Evolutionary conservation across 164 flowering plant genomes (phyloP).

Genomic region (Tinospora cordifolia): DNA sequence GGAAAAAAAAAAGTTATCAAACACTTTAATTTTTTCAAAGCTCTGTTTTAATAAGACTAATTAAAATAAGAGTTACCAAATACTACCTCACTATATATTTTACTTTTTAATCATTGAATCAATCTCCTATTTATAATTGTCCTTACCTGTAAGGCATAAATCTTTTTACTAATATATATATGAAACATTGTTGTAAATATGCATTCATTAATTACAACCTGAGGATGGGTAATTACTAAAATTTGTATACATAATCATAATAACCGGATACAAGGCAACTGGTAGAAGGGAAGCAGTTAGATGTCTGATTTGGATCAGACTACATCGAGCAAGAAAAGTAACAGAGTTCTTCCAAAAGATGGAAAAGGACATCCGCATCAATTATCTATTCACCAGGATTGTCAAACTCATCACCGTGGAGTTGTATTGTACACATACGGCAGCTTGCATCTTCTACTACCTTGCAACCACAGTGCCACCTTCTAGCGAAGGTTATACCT

Average conservation of each 20-base stretch:
- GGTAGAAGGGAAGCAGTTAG: conserved; percentile 56
- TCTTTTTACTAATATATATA: neutral
- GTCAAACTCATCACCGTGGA: conserved; percentile 67
- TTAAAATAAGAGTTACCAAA: no score
- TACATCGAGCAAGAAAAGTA: conserved; percentile 46
- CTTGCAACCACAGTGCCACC: conserved; percentile 66
- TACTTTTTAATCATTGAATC: no score
- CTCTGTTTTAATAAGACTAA: no score
- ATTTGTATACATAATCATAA: no score
- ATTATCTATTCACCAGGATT: conserved; percentile 61
- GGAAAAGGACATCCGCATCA: conserved; percentile 69
- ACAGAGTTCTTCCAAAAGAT: conserved; percentile 42
- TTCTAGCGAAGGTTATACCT: conserved; percentile 63
- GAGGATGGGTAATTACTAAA: no score
- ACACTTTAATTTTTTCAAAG: no score
- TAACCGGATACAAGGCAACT: conserved; percentile 24
- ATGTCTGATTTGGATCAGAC: conserved; percentile 58
- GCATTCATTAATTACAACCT: no score
- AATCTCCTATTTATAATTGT: no score
- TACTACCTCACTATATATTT: no score
- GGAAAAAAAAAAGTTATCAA: no score
- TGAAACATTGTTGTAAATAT: neutral
- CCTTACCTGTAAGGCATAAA: no score
- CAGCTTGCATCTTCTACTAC: conserved; percentile 79
- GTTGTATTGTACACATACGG: conserved; percentile 75